phyloP scores from a whole-genome alignment of 2,329 filamentous ascomycete species.

The Aspergillus sp. region DNA sequence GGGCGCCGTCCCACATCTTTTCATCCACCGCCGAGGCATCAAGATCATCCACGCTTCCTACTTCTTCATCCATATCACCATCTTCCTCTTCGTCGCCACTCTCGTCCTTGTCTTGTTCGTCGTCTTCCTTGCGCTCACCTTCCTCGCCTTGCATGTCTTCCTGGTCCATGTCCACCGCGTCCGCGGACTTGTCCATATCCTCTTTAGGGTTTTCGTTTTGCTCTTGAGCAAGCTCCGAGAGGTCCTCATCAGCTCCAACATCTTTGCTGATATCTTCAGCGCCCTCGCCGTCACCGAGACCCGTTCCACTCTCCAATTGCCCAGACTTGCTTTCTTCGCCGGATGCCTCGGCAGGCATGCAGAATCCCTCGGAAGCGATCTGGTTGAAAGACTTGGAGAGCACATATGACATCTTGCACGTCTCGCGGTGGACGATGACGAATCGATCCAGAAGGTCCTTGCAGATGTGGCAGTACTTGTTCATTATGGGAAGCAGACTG shows the following conservation, averaged over 20 bases:
- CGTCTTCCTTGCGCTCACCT: constrained; percentile 55
- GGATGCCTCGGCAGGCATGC: constrained; percentile 79
- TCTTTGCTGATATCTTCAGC: constrained; percentile 98
- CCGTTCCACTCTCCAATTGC: constrained; percentile 86
- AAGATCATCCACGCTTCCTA: constrained; percentile 85
- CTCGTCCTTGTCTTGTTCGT: constrained; percentile 56
- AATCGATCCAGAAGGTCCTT: constrained; percentile 59
- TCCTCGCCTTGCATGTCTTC: constrained; percentile 88
- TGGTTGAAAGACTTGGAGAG: constrained; percentile 76
- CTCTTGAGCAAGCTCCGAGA: constrained; percentile 83
- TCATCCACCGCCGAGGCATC: constrained; percentile 91
- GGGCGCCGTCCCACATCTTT: constrained; percentile 94
- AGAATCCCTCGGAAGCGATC: constrained; percentile 84
- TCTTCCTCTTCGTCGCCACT: constrained; percentile 65
- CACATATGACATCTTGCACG: constrained; percentile 71
- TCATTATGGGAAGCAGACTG: constrained; percentile 67
- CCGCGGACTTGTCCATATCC: constrained; percentile 46
- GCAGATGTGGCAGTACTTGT: constrained; percentile 68
- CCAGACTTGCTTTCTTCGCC: constrained; percentile 69
- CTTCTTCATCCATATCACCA: constrained; percentile 76
- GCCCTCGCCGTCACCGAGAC: constrained; percentile 90
- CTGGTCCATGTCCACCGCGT: constrained; percentile 63
- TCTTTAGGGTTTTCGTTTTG: constrained; percentile 58
- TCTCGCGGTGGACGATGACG: constrained; percentile 65
- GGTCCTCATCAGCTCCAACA: constrained; percentile 86